These are phyloP conservation scores for Punctularia strigosozonata DNA, from an alignment of 768 basidiomycete species.

Conservation along the genomic window DNA sequence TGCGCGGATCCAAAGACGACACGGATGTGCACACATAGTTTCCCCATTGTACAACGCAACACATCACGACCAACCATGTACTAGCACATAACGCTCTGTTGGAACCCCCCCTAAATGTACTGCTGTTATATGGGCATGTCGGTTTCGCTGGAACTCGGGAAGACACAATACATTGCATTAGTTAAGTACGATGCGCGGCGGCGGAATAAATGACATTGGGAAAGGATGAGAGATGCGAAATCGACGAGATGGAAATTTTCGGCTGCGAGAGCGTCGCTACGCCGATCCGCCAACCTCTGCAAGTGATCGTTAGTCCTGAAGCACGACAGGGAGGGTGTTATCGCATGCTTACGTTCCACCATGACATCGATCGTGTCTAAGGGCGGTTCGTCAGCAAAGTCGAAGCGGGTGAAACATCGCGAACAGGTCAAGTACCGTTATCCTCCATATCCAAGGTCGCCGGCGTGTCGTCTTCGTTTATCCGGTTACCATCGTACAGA, in stretches of 20 bases:
- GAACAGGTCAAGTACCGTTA: constrained; percentile 42
- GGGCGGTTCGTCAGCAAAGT: constrained; percentile 3
- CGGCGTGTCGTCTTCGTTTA: constrained; percentile 86
- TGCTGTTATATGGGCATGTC: no score
- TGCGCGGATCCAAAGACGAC: no score
- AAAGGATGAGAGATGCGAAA: no score
- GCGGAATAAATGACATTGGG: not conserved
- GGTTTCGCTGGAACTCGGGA: no score
- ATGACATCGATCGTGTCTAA: constrained; percentile 91
- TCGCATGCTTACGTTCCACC: constrained; percentile 76
- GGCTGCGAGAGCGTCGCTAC: not conserved
- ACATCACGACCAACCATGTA: no score
- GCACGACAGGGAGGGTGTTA: constrained; percentile 6
- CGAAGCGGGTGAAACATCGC: not conserved
- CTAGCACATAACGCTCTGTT: no score
- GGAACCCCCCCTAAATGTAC: no score
- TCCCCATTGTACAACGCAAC: no score
- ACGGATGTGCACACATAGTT: no score
- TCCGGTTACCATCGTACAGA: constrained; percentile 80
- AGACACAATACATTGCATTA: not conserved
- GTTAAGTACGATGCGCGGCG: no score
- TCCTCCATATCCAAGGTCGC: constrained; percentile 80
- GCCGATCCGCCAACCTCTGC: constrained; percentile 20
- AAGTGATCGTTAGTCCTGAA: constrained; percentile 3
- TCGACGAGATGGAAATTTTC: no score